Base-by-base conservation (phyloP, 2,329 filamentous ascomycete genomes). In the Alternaria angustiovoidea region DNA sequence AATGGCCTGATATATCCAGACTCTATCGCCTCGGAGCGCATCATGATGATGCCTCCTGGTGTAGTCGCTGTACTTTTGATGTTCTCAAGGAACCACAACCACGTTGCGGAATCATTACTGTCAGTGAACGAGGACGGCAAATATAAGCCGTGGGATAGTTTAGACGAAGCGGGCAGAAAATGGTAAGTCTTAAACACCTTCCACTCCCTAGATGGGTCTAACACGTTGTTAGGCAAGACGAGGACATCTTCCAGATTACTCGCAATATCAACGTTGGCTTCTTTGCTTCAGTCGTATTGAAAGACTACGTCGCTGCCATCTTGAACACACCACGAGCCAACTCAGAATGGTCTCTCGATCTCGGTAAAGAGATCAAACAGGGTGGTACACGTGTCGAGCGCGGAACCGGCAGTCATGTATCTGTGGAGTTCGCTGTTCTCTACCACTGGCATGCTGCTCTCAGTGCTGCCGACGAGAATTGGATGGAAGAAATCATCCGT, bases 381-480 rank as follows among this genome's bases (percentile, higher is more conserved):
- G 77, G 85, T 2, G 94, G 5, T 82, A 86, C 88, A 0, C 88
- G 91, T 52, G 84, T 72, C 16, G 69, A 71, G 51, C 65, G 87
- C 16, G 92, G 91, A 52, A 88, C 91, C 0, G 92, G 92, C 54
- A 96, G 94, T 71, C 88, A 90, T 64, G 91, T 94, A 9, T 94
- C 91, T 0, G 91, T 90, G 5, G 92, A 96, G 79, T 96, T 96
- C 82, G 95, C 94, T 73, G 84, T 96, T 9, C 89, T 91, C 68
- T 96, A 96, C 76, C 86, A 92, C 65, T 95, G 92, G 91, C 92
- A 95, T 81, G 92, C 91, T 7, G 89, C 89, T 66, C 91, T 94
- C 68, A 85, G 84, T 54, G 85, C 87, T 57, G 88, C 86, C 66
- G 92, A 96, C 69, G 92, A 94, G 70, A 82, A 87, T 63, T 96